phyloP scores from a whole-genome alignment of 495 filamentous ascomycete species.

The Aspergillus nidulans region DNA sequence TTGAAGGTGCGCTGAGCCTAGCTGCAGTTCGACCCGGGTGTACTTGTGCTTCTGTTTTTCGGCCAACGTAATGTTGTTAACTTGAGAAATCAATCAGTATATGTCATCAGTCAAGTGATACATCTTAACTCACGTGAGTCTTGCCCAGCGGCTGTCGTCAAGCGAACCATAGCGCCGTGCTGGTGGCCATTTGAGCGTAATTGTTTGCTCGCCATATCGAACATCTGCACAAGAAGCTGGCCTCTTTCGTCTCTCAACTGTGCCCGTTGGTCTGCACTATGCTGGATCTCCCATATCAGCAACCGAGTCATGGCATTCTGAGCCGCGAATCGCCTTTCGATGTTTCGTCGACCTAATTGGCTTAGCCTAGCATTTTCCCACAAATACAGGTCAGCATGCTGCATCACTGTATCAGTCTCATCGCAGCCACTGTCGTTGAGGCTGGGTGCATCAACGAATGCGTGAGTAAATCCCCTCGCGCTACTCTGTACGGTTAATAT shows the following conservation, averaged over 20 bases:
- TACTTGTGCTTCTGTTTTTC: conserved; percentile 37
- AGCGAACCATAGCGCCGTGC: conserved; percentile 31
- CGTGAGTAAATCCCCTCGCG: conserved; percentile 21
- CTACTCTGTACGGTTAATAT: conserved; percentile 33
- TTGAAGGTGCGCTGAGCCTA: conserved; percentile 40
- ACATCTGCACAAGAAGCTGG: conserved; percentile 25
- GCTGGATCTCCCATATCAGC: conserved; percentile 42
- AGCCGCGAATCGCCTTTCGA: conserved; percentile 32
- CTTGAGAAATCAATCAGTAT: neutral
- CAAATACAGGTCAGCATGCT: conserved; percentile 22
- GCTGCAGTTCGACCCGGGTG: conserved; percentile 37
- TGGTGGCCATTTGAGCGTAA: conserved; percentile 26
- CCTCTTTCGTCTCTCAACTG: conserved; percentile 25
- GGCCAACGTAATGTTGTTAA: conserved; percentile 29
- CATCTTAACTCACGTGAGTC: conserved; percentile 30
- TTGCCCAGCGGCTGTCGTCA: conserved; percentile 32
- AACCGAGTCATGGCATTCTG: conserved; percentile 39
- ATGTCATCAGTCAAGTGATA: neutral
- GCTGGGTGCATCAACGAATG: conserved; percentile 22
- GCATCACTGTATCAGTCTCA: conserved; percentile 2
- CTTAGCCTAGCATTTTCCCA: conserved; percentile 37
- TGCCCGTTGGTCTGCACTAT: conserved; percentile 30
- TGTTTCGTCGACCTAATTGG: conserved; percentile 36
- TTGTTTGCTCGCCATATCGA: conserved; percentile 23
- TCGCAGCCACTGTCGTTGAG: conserved; percentile 20